These are phyloP conservation scores for Trichoderma arundinaceum DNA, from an alignment of 2,329 filamentous ascomycete species.

Conservation along the genomic window DNA sequence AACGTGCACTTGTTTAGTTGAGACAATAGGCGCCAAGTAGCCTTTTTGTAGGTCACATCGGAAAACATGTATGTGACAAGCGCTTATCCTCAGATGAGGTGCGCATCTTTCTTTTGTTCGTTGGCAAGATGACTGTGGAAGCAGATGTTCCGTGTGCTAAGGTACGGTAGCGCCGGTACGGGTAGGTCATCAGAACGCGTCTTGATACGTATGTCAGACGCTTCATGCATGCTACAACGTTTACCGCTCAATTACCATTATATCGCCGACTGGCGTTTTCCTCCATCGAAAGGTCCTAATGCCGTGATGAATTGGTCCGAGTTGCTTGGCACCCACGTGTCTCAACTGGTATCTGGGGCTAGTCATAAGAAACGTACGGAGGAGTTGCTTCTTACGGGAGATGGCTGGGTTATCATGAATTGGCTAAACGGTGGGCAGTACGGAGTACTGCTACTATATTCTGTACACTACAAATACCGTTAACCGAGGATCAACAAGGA, in stretches of 20 bases:
- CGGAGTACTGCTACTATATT: too few species aligned
- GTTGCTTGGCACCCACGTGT: neutral
- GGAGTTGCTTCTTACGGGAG: neutral
- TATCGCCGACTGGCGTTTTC: constrained; percentile 5
- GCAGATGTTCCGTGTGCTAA: neutral
- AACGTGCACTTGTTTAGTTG: constrained; percentile 17
- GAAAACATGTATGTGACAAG: neutral
- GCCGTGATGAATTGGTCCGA: neutral
- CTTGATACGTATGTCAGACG: constrained; percentile 17
- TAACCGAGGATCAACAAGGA: too few species aligned
- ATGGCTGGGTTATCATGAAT: too few species aligned
- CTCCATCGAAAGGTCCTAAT: neutral
- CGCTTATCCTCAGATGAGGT: neutral
- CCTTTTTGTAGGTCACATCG: constrained; percentile 13
- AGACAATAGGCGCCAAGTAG: constrained; percentile 21
- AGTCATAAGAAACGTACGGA: neutral
- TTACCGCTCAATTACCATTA: constrained; percentile 17
- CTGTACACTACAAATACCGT: too few species aligned
- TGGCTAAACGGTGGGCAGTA: too few species aligned
- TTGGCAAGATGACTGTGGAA: neutral
- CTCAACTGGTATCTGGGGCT: too few species aligned
- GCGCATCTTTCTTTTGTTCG: neutral
- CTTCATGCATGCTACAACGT: constrained; percentile 20
- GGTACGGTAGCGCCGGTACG: neutral
- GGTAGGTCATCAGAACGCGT: neutral